phyloP scores from a whole-genome alignment of 2,329 filamentous ascomycete species.

The Alternaria conjuncta region DNA sequence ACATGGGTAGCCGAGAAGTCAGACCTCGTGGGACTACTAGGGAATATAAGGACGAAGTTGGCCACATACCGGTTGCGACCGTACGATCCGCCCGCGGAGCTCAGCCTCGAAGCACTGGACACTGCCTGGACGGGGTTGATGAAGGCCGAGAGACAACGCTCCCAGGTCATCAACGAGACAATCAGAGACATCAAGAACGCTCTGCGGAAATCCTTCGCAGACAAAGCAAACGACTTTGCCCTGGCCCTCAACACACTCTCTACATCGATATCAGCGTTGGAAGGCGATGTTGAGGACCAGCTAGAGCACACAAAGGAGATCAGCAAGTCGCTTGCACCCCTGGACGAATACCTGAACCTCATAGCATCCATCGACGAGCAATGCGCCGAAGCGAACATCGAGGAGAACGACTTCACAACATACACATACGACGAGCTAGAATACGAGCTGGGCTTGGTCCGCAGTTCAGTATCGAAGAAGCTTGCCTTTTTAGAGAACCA shows the following conservation, averaged over 20 bases:
- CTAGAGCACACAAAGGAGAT: conserved; percentile 84
- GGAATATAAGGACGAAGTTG: conserved; percentile 98
- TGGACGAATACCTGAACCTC: conserved; percentile 89
- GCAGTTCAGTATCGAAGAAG: conserved; percentile 93
- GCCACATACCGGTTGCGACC: conserved; percentile 90
- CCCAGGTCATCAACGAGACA: conserved; percentile 95
- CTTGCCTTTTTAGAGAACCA: conserved; percentile 97
- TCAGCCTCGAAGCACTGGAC: conserved; percentile 83
- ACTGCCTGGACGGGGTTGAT: conserved; percentile 80
- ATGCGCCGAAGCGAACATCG: conserved; percentile 95
- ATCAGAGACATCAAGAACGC: conserved; percentile 99
- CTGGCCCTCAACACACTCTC: conserved; percentile 94
- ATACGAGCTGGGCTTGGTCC: conserved; percentile 92
- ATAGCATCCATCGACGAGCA: conserved; percentile 86
- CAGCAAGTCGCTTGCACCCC: conserved; percentile 81
- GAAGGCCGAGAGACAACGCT: conserved; percentile 83
- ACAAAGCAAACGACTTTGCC: conserved; percentile 98
- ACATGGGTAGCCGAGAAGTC: conserved; percentile 98
- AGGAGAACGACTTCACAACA: conserved; percentile 99
- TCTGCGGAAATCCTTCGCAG: conserved; percentile 88
- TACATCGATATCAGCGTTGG: conserved; percentile 91
- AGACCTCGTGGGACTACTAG: conserved; percentile 87
- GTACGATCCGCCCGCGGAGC: conserved; percentile 85
- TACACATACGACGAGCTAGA: conserved; percentile 96
- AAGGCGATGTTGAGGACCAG: conserved; percentile 96